Percentiles rank a stretch among this genome's conserved stretches.
These are phyloP conservation scores for Pharus latifolius DNA, from an alignment of 176 grass and related monocot species.

Conservation along the genomic window DNA sequence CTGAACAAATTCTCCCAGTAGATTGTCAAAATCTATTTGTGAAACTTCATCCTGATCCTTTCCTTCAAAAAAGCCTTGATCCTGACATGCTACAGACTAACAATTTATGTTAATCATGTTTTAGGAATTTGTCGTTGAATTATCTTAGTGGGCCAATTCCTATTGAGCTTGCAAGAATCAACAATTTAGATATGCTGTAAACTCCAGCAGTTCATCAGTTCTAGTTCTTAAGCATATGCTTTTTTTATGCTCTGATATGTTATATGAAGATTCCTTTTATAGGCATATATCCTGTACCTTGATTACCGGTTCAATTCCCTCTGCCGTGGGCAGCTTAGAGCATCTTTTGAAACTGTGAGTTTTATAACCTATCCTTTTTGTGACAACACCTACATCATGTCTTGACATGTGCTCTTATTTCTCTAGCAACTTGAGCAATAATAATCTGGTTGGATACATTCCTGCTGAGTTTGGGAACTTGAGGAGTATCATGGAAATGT, in stretches of 20 bases:
- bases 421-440: slow-evolving; percentile 89
- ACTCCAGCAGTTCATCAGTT: neutral
- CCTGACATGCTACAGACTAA: too few relatives aligned
- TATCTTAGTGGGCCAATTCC: slow-evolving; percentile 74
- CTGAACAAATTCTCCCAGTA: neutral
- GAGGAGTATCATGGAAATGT: slow-evolving; percentile 98
- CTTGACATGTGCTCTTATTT: slow-evolving; percentile 15
- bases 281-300: slow-evolving; percentile 88
- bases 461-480: slow-evolving; percentile 88
- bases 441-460: slow-evolving; percentile 59
- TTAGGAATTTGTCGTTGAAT: slow-evolving; percentile 88
- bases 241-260: slow-evolving; percentile 7
- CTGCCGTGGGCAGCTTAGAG: slow-evolving; percentile 75
- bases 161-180: slow-evolving; percentile 76
- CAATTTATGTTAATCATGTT: too few relatives aligned
- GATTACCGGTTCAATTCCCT: slow-evolving; percentile 71
- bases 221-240: neutral
- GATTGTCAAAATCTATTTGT: too few relatives aligned
- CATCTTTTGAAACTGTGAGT: slow-evolving; percentile 88
- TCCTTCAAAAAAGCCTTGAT: too few relatives aligned
- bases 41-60: neutral
- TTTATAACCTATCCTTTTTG: neutral
- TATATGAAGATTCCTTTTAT: slow-evolving; percentile 7
- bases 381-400: neutral
- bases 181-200: slow-evolving; percentile 95